These are phyloP conservation scores for Penicillium sp. DNA, from an alignment of 2,329 filamentous ascomycete genomes.

Conservation along the genomic window DNA sequence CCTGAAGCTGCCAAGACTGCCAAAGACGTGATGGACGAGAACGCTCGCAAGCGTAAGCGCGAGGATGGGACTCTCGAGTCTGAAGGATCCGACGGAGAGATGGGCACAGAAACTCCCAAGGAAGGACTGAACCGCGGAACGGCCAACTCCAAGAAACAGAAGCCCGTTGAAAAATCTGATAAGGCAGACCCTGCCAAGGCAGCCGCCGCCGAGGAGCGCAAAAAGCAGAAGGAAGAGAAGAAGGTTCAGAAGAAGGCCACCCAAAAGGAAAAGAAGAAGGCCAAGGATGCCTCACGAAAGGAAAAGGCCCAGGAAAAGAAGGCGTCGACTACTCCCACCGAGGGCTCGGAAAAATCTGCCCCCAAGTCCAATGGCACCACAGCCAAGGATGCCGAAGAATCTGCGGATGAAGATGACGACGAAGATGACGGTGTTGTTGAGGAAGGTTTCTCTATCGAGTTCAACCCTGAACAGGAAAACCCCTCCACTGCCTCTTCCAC, in stretches of 20 bases:
- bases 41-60: constrained; percentile 75
- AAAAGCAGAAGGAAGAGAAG: constrained; percentile 43
- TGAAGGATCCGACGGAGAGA: constrained; percentile 50
- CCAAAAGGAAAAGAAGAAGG: constrained; percentile 54
- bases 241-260: constrained; percentile 50
- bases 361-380: constrained; percentile 19
- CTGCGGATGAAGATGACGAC: constrained; percentile 28
- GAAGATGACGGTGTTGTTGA: constrained; percentile 45
- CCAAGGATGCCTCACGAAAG: constrained; percentile 40
- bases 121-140: constrained; percentile 61
- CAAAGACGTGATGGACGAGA: constrained; percentile 91
- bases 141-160: constrained; percentile 58
- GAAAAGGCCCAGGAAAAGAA: constrained; percentile 34
- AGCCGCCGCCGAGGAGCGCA: constrained; percentile 39
- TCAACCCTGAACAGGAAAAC: constrained; percentile 42
- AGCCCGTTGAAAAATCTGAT: constrained; percentile 42
- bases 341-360: constrained; percentile 24
- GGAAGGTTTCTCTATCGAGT: constrained; percentile 54
- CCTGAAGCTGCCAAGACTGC: constrained; percentile 88
- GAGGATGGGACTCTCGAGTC: constrained; percentile 59
- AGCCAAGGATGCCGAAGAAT: constrained; percentile 21
- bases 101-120: constrained; percentile 54
- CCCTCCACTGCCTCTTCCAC: constrained; percentile 48
- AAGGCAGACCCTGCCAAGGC: constrained; percentile 24
- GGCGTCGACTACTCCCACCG: constrained; percentile 15